Evolutionary conservation across 805 yeast genomes (phyloP).

Genomic region (Metschnikowia corniflorae): DNA sequence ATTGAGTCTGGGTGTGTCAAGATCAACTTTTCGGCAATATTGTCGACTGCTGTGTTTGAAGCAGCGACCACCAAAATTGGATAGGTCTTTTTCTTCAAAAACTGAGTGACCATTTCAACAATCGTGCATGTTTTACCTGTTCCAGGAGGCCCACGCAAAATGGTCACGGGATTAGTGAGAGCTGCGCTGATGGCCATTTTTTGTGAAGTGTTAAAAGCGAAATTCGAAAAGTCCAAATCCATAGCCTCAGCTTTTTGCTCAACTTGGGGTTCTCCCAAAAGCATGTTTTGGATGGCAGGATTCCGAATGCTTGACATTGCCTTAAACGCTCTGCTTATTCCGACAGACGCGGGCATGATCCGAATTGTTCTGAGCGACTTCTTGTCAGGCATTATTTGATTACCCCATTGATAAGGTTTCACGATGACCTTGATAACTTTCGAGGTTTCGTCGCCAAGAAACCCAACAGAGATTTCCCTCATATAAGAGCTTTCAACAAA

Average conservation of each 20-base stretch:
- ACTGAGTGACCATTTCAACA: conserved; percentile 78
- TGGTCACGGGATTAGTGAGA: conserved; percentile 10
- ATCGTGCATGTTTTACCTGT: conserved; percentile 95
- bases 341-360: conserved; percentile 1
- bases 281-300: neutral
- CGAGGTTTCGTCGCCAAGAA: neutral
- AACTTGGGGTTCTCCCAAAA: neutral
- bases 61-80: conserved; percentile 88
- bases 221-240: conserved; percentile 36
- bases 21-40: conserved; percentile 76
- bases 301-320: neutral
- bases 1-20: conserved; percentile 72
- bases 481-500: no score
- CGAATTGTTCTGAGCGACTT: neutral
- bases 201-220: conserved; percentile 68
- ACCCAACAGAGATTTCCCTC: no score
- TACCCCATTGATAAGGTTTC: conserved; percentile 1
- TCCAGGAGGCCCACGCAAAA: conserved; percentile 80
- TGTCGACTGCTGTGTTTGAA: conserved; percentile 92
- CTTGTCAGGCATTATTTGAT: neutral
- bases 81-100: conserved; percentile 55
- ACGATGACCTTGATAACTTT: neutral
- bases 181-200: conserved; percentile 57
- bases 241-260: conserved; percentile 16
- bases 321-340: neutral